Evolutionary conservation across 2,329 filamentous ascomycete species (phyloP).

Genomic region (Sclerotinia sclerotiorum): DNA sequence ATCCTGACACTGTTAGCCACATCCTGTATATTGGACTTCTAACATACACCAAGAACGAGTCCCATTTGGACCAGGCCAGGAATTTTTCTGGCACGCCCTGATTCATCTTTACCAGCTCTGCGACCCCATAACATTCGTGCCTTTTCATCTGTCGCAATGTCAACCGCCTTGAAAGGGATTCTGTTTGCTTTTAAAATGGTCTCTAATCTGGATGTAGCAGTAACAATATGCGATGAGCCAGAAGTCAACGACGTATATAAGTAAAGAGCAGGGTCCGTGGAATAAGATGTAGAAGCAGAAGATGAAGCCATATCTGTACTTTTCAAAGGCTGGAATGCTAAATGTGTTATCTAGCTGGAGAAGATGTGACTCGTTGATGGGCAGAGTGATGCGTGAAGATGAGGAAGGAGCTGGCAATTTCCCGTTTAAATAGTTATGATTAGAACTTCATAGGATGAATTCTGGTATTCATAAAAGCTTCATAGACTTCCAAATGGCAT

Average conservation of each 20-base stretch:
- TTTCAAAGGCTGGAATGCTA: not conserved
- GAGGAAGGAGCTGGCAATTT: slow-evolving; percentile 1
- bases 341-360: slow-evolving; percentile 3
- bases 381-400: not conserved
- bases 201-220: slow-evolving; percentile 90
- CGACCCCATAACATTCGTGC: slow-evolving; percentile 87
- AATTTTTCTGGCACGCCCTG: slow-evolving; percentile 69
- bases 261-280: slow-evolving; percentile 72
- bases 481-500: not conserved
- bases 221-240: slow-evolving; percentile 93
- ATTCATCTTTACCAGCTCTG: slow-evolving; percentile 69
- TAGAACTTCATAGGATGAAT: not conserved
- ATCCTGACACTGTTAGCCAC: slow-evolving; percentile 58
- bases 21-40: slow-evolving; percentile 1
- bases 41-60: slow-evolving; percentile 76
- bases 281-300: slow-evolving; percentile 37
- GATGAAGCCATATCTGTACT: slow-evolving; percentile 38
- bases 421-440: not conserved
- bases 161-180: slow-evolving; percentile 88
- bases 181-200: slow-evolving; percentile 94
- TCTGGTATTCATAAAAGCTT: not conserved
- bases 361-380: not conserved
- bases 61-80: slow-evolving; percentile 88
- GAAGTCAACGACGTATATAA: slow-evolving; percentile 96
- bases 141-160: slow-evolving; percentile 86